Evolutionary conservation across 2,329 filamentous ascomycete species (phyloP).

Genomic region (Bipolaris cookei): DNA sequence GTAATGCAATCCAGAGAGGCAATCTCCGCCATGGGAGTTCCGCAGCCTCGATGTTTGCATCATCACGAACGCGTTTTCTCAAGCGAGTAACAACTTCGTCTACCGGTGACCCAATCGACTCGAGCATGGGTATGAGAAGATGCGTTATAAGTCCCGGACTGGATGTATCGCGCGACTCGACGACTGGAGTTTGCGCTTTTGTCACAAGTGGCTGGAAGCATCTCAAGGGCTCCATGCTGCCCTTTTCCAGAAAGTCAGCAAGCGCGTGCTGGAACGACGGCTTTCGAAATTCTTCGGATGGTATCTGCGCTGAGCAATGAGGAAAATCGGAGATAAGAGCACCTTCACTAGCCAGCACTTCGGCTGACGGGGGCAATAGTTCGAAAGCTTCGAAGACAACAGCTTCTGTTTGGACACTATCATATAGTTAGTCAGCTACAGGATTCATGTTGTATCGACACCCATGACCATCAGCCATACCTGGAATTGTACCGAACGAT

Average conservation of each 20-base stretch:
- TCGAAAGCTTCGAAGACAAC: conserved; percentile 66
- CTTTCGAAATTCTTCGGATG: conserved; percentile 49
- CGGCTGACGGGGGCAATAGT: conserved; percentile 58
- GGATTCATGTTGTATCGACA: not conserved
- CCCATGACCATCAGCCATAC: conserved; percentile 26
- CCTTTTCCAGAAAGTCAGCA: conserved; percentile 61
- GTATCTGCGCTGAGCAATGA: conserved; percentile 56
- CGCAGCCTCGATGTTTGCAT: conserved; percentile 58
- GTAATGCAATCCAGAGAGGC: conserved; percentile 66
- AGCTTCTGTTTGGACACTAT: conserved; percentile 6
- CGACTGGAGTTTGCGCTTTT: conserved; percentile 58
- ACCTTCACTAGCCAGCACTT: conserved; percentile 58
- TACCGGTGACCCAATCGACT: conserved; percentile 56
- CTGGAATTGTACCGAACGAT: conserved; percentile 46
- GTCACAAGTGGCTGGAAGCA: conserved; percentile 56
- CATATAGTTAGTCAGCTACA: conserved; percentile 19
- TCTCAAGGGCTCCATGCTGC: conserved; percentile 59
- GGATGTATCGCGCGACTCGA: conserved; percentile 63
- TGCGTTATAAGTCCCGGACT: conserved; percentile 63
- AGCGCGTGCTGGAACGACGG: conserved; percentile 56
- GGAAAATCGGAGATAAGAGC: conserved; percentile 66
- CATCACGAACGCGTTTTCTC: conserved; percentile 65
- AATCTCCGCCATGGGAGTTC: conserved; percentile 65
- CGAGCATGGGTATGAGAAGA: conserved; percentile 65
- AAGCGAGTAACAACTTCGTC: conserved; percentile 46